Conservation (phyloP, 768 basidiomycete species). For the Termitomyces sp. region DNA sequence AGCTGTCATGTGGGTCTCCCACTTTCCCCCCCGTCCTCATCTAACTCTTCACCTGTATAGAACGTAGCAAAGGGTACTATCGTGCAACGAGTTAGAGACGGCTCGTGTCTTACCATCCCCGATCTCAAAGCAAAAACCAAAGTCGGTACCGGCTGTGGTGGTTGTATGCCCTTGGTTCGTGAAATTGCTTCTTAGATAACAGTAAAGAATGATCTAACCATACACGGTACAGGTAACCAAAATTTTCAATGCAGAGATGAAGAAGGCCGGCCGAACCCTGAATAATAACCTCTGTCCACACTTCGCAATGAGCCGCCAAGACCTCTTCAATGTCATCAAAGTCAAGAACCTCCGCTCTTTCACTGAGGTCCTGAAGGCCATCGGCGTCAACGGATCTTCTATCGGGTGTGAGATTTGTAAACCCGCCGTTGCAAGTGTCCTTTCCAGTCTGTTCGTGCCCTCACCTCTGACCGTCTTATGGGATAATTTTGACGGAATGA, state of each 20-base stretch:
- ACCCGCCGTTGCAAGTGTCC: constrained; percentile 54
- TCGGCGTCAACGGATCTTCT: constrained; percentile 40
- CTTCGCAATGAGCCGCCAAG: constrained; percentile 56
- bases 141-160: constrained; percentile 68
- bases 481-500: neutral
- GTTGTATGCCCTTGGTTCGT: constrained; percentile 54
- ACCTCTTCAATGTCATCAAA: constrained; percentile 62
- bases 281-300: constrained; percentile 61
- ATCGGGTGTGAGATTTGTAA: constrained; percentile 74
- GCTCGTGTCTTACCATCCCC: constrained; percentile 36
- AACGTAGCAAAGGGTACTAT: constrained; percentile 63
- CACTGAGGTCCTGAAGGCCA: constrained; percentile 42
- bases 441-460: constrained; percentile 28
- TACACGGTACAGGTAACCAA: constrained; percentile 11
- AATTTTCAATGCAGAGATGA: constrained; percentile 54
- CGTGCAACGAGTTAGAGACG: constrained; percentile 42
- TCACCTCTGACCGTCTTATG: constrained; percentile 6
- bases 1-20: constrained; percentile 40
- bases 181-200: neutral
- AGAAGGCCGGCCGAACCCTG: constrained; percentile 54
- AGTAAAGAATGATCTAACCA: neutral
- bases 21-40: no score
- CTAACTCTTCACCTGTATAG: neutral
- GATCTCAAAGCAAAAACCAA: constrained; percentile 64
- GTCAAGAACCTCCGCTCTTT: constrained; percentile 58